Conservation (phyloP, 768 basidiomycete genomes). For the Piloderma croceum region DNA sequence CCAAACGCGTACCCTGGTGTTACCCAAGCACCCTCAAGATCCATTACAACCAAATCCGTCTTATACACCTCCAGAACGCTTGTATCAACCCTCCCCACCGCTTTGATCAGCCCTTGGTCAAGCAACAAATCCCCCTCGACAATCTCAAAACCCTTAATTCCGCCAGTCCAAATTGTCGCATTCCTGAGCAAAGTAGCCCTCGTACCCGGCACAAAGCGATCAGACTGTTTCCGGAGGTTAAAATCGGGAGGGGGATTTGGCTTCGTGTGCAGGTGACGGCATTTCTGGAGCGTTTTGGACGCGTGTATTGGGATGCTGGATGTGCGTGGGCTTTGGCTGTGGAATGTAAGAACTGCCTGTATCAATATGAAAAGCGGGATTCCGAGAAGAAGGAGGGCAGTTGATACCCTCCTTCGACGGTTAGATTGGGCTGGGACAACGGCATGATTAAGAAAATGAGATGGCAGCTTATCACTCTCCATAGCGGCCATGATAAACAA, state of each 20-base stretch:
- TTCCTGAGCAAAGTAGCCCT: constrained; percentile 61
- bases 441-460: too few relatives aligned
- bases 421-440: too few relatives aligned
- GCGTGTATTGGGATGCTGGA: constrained; percentile 18
- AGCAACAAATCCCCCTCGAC: constrained; percentile 62
- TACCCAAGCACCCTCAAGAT: constrained; percentile 69
- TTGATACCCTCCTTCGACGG: too few relatives aligned
- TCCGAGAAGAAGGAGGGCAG: too few relatives aligned
- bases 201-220: constrained; percentile 63
- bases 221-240: constrained; percentile 46
- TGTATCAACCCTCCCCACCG: constrained; percentile 43
- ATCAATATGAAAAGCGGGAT: too few relatives aligned
- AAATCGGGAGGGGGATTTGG: constrained; percentile 45
- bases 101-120: constrained; percentile 62
- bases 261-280: constrained; percentile 34
- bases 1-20: constrained; percentile 48
- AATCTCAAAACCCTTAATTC: constrained; percentile 60
- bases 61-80: constrained; percentile 23
- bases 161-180: constrained; percentile 82
- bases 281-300: constrained; percentile 34
- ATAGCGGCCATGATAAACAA: too few relatives aligned
- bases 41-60: constrained; percentile 42
- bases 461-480: too few relatives aligned
- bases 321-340: neutral
- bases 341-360: too few relatives aligned